A percentile compares a stretch with the other conserved stretches of the same genome.
Evolutionary conservation across 768 basidiomycete genomes (phyloP).

Genomic region (Xerocomus brunneocitrinus): DNA sequence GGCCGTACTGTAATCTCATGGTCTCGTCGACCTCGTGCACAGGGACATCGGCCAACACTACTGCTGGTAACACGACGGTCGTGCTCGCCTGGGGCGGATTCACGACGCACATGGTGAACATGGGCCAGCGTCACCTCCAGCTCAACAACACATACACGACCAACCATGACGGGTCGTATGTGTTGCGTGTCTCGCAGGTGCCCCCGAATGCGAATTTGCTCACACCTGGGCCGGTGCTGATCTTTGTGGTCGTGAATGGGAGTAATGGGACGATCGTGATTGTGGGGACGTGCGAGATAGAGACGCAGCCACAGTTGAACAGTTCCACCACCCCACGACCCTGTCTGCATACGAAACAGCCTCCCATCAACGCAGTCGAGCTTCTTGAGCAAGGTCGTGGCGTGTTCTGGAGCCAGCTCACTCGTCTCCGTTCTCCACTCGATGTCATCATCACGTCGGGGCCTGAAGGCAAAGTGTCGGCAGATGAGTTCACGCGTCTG

Average conservation of each 20-base stretch:
- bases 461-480: too few species aligned
- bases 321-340: too few species aligned
- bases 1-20: too few species aligned
- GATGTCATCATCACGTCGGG: too few species aligned
- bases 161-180: conserved; percentile 69
- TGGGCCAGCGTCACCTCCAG: conserved; percentile 78
- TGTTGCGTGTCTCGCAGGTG: conserved; percentile 74
- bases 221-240: conserved; percentile 81
- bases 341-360: too few species aligned
- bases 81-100: conserved; percentile 81
- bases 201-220: conserved; percentile 84
- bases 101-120: conserved; percentile 84
- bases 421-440: too few species aligned
- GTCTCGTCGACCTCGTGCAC: too few species aligned
- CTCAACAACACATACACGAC: conserved; percentile 85
- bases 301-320: conserved; percentile 19
- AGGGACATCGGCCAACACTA: conserved; percentile 55
- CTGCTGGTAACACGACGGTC: conserved; percentile 71
- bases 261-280: conserved; percentile 73
- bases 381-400: too few species aligned
- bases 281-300: conserved; percentile 77
- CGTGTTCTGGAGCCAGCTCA: too few species aligned
- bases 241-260: conserved; percentile 81
- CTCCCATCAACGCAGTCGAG: too few species aligned
- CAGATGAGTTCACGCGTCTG: too few species aligned